These are phyloP conservation scores for Kalmanozyma brasiliensis DNA, from an alignment of 1,284 basidiomycete species.

Conservation along the genomic window DNA sequence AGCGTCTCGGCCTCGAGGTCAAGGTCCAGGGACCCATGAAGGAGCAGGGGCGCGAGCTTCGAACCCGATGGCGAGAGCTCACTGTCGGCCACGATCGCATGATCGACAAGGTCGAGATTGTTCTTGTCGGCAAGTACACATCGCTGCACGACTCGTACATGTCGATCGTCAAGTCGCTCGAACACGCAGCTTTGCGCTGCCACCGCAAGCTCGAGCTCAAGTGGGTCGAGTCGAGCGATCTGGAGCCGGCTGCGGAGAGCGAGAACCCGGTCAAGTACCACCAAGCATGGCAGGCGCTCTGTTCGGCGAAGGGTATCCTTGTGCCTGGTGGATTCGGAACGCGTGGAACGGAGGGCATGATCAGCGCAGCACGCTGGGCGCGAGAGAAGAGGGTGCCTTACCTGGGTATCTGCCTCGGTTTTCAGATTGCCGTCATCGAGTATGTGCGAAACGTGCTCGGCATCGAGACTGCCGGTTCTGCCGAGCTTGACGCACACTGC, in stretches of 20 bases:
- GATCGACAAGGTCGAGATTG: conserved; percentile 90
- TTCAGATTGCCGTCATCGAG: conserved; percentile 96
- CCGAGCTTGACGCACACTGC: conserved; percentile 78
- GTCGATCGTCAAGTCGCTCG: conserved; percentile 95
- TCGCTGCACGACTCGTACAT: conserved; percentile 98
- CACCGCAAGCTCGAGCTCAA: conserved; percentile 74
- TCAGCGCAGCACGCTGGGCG: conserved; percentile 95
- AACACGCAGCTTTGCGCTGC: conserved; percentile 94
- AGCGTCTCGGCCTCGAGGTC: conserved; percentile 79
- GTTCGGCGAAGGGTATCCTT: conserved; percentile 75
- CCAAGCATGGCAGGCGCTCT: conserved; percentile 92
- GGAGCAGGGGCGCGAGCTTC: conserved; percentile 76
- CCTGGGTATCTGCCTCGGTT: conserved; percentile 96
- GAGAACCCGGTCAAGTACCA: conserved; percentile 89
- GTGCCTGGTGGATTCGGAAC: conserved; percentile 90
- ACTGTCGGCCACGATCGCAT: conserved; percentile 88
- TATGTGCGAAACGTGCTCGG: conserved; percentile 89
- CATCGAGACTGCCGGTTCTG: conserved; percentile 85
- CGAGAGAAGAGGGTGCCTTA: conserved; percentile 94
- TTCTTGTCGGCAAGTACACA: conserved; percentile 97
- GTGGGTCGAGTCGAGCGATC: conserved; percentile 96
- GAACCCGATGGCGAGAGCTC: conserved; percentile 82
- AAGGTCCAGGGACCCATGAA: conserved; percentile 73
- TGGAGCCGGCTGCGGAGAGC: conserved; percentile 83
- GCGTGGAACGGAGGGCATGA: conserved; percentile 96